Conservation (phyloP, 495 filamentous ascomycete genomes). For the Aspergillus heteromorphus region DNA sequence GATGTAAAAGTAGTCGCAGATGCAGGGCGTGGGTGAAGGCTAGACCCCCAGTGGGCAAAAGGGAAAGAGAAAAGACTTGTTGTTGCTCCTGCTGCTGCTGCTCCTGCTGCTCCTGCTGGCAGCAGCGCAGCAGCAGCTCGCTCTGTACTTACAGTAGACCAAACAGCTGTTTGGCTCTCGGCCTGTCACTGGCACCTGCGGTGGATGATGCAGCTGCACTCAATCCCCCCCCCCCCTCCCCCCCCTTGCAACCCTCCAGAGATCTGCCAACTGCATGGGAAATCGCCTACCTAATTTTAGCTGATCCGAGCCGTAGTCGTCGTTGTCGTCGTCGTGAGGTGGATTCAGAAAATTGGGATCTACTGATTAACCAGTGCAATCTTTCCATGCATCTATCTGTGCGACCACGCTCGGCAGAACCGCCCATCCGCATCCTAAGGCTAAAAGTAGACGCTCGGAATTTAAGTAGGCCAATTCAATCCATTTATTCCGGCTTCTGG, state of each 20-base stretch:
- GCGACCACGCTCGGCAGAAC: conserved; percentile 2
- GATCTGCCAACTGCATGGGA: conserved; percentile 8
- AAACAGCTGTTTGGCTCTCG: conserved; percentile 4
- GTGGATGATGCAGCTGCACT: conserved; percentile 17
- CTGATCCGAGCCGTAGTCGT: neutral
- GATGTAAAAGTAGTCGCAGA: neutral
- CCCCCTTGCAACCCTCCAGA: conserved; percentile 21
- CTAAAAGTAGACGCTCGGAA: neutral
- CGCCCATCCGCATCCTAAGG: neutral
- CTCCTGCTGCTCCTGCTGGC: neutral
- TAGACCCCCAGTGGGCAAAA: neutral
- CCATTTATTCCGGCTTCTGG: neutral
- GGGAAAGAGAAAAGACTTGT: neutral
- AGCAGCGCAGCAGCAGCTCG: too few relatives aligned
- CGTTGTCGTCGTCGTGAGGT: neutral
- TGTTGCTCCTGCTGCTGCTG: neutral
- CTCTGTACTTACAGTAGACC: conserved; percentile 4
- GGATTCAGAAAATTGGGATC: conserved; percentile 1
- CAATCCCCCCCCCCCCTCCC: conserved; percentile 9
- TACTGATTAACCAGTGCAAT: conserved; percentile 1
- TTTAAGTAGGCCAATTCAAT: neutral
- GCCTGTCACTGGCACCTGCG: conserved; percentile 16
- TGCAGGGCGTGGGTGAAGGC: neutral
- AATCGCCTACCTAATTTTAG: conserved; percentile 2
- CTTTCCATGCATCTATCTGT: conserved; percentile 10